Conservation (phyloP, 2,329 filamentous ascomycete genomes). For the Calonectria crousiana region DNA sequence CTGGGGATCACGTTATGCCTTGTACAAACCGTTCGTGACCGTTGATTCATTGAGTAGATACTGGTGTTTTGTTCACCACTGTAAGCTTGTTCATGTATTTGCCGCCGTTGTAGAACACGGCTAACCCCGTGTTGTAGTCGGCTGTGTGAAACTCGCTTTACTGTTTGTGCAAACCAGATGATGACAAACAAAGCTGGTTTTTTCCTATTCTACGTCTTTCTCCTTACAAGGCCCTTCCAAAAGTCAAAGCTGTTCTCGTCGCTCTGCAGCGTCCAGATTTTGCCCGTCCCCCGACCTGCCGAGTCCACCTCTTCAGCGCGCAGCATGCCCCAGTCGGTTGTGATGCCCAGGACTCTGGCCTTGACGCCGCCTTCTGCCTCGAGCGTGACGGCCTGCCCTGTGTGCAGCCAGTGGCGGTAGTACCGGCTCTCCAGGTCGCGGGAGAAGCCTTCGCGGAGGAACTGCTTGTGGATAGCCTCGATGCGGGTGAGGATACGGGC, state of each 20-base stretch:
- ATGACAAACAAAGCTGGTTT: not conserved
- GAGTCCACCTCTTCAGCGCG: constrained; percentile 84
- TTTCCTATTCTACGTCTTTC: constrained; percentile 71
- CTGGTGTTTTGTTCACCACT: not conserved
- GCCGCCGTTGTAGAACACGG: not conserved
- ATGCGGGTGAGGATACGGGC: constrained; percentile 84
- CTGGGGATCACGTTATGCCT: not conserved
- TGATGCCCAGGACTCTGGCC: constrained; percentile 88
- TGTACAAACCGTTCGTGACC: not conserved
- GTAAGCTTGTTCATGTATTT: not conserved
- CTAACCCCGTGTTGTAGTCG: not conserved
- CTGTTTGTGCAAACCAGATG: not conserved
- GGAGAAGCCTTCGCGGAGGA: constrained; percentile 82
- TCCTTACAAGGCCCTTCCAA: constrained; percentile 86
- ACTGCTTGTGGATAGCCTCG: constrained; percentile 81
- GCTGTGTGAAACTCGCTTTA: not conserved
- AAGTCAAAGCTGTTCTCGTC: constrained; percentile 99
- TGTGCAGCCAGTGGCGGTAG: constrained; percentile 89
- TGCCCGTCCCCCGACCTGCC: constrained; percentile 80
- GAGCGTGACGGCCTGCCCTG: constrained; percentile 76
- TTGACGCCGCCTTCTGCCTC: constrained; percentile 82
- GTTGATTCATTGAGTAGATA: not conserved
- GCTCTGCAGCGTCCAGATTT: constrained; percentile 86
- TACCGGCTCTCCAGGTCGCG: constrained; percentile 79
- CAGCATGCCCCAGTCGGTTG: constrained; percentile 89